Evolutionary conservation across 768 basidiomycete genomes (phyloP), one percentile per base, ranked within the genome.

Genomic region (Guyanaporus albipodus): DNA sequence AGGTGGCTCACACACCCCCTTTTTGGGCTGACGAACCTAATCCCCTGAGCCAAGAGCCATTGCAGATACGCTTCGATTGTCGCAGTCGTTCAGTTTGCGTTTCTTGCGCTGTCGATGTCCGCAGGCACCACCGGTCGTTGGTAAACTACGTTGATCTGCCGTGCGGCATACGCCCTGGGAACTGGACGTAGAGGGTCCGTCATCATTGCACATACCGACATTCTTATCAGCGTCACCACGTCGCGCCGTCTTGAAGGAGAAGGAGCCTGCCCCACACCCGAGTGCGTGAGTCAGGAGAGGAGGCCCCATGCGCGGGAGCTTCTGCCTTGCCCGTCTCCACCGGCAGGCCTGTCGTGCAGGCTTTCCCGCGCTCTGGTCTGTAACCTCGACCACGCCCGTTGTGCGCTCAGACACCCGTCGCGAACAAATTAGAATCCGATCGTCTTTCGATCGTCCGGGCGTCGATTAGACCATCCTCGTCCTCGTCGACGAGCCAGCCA

Each of bases 41-140:
- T n/a, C n/a, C n/a, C n/a, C n/a, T n/a, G n/a, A 43, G 17, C 19
- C 36, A 37, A 36, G 46, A 38, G 36, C 46, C 34, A 21, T 40
- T 7, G 6, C 15, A 17, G 22, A 21, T 1, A n/a, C n/a, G n/a
- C 14, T 1, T 27, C 23, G 46, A 32, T 47, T 43, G 12, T 50
- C 46, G 15, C 42, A 44, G 3, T 46, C 53, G 4, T 40, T 44
- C 42, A 66, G 10, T 38, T 50, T 66, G 22, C 63, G 61, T 43
- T 58, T 63, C 44, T 46, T 66, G 27, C n/a, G n/a, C 12, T 12
- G 32, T 11, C 18, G 44, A 48, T 49, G 49, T 1, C 33, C n/a
- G 38, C 38, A 40, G 37, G 48, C 48, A n/a, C n/a, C n/a, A 12
- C 15, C 26, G 18, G 17, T 28, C 22, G 8, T 7, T 1, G 21